These are phyloP conservation scores for Sclerotinia nivalis DNA, from an alignment of 2,329 filamentous ascomycete genomes.

Conservation along the genomic window DNA sequence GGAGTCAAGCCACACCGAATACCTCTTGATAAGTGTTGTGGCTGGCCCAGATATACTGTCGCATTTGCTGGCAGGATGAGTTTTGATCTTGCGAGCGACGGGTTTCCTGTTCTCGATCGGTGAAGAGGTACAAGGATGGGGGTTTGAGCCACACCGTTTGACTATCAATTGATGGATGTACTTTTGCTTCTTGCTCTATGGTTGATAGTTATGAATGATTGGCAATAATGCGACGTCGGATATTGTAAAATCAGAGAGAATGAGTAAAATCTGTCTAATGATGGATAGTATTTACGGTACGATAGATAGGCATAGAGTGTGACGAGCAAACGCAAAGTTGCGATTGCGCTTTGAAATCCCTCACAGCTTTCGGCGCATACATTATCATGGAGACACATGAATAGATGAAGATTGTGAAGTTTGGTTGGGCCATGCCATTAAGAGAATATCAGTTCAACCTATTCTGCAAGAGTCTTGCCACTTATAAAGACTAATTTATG, in stretches of 20 bases:
- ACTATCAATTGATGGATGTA: not conserved
- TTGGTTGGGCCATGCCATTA: not conserved
- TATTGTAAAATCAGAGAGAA: not conserved
- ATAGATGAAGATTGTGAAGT: not conserved
- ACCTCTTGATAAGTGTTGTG: not conserved
- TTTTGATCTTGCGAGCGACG: not conserved
- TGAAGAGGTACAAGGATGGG: not conserved
- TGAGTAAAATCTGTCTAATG: not conserved
- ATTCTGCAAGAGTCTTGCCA: not conserved
- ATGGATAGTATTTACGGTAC: not conserved
- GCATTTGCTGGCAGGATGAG: not conserved
- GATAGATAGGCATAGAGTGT: not conserved
- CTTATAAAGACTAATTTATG: not conserved
- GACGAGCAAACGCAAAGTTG: not conserved
- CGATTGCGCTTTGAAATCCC: not conserved
- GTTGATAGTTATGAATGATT: not conserved
- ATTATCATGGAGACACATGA: not conserved
- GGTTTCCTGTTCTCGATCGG: not conserved
- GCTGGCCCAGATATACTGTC: not conserved
- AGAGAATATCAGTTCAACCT: not conserved
- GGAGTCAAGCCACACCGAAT: conserved; percentile 2
- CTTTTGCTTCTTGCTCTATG: not conserved
- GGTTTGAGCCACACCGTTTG: not conserved
- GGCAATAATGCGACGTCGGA: not conserved
- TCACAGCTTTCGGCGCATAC: not conserved